phyloP scores from a whole-genome alignment of 2,329 filamentous ascomycete species.

The Kalmusia sp. region DNA sequence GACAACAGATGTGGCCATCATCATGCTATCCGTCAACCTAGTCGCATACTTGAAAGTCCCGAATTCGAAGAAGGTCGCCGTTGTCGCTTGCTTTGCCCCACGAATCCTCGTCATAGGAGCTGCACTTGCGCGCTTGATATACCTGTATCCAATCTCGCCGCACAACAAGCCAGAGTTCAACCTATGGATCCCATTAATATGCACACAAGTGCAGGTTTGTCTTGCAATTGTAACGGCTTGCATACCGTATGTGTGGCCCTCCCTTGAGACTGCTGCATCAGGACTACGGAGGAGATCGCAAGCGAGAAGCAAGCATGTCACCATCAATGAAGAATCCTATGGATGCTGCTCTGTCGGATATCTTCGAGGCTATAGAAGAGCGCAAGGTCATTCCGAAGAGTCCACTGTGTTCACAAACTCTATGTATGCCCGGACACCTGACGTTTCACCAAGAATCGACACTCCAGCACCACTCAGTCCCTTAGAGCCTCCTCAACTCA shows the following conservation, averaged over 20 bases:
- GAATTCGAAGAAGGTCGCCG: constrained; percentile 30
- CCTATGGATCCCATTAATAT: constrained; percentile 37
- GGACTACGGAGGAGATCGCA: constrained; percentile 22
- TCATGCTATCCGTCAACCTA: constrained; percentile 39
- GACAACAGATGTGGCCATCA: constrained; percentile 37
- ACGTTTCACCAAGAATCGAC: constrained; percentile 30
- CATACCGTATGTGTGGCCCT: constrained; percentile 42
- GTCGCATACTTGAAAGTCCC: constrained; percentile 35
- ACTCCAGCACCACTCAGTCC: constrained; percentile 27
- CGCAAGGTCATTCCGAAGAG: constrained; percentile 17
- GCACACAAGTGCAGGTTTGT: constrained; percentile 37
- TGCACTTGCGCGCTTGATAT: constrained; percentile 36
- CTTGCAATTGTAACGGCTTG: constrained; percentile 40
- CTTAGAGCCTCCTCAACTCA: constrained; percentile 20
- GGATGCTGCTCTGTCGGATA: constrained; percentile 19
- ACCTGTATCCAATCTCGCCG: constrained; percentile 38
- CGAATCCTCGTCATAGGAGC: constrained; percentile 35
- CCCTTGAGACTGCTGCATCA: constrained; percentile 30
- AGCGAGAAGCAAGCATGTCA: constrained; percentile 18
- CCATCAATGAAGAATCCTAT: constrained; percentile 14
- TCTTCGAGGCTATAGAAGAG: constrained; percentile 19
- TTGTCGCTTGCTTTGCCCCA: constrained; percentile 42
- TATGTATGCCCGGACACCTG: constrained; percentile 23
- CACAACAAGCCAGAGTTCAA: constrained; percentile 31
- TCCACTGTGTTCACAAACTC: constrained; percentile 13